phyloP scores from a whole-genome alignment of 345 rosid species.

The Murraya paniculata region DNA sequence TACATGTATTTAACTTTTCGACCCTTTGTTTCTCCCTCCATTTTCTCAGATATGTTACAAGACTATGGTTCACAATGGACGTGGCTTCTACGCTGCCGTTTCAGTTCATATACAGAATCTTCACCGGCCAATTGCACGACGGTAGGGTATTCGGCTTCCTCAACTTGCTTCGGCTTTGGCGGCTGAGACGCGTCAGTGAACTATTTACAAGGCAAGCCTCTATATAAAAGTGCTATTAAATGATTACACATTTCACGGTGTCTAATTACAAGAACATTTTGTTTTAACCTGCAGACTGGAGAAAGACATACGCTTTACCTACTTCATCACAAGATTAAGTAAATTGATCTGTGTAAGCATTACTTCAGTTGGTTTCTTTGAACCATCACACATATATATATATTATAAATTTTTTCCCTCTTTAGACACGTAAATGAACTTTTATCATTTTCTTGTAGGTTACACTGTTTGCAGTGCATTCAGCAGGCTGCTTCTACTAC shows the following conservation, averaged over 20 bases:
- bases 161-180: slow-evolving; percentile 90
- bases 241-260: too few relatives aligned
- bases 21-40: background rate
- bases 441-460: slow-evolving; percentile 45
- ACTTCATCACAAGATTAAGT: slow-evolving; percentile 57
- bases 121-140: slow-evolving; percentile 34
- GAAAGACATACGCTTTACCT: slow-evolving; percentile 76
- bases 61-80: slow-evolving; percentile 71
- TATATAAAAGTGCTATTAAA: too few relatives aligned
- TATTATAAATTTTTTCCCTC: background rate
- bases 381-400: too few relatives aligned
- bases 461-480: slow-evolving; percentile 70
- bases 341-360: slow-evolving; percentile 68
- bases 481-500: slow-evolving; percentile 79
- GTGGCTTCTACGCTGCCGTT: slow-evolving; percentile 86
- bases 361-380: background rate
- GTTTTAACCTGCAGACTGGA: slow-evolving; percentile 52
- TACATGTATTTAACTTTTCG: too few relatives aligned
- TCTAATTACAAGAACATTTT: too few relatives aligned
- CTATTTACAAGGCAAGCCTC: slow-evolving; percentile 64
- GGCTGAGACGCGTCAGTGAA: slow-evolving; percentile 72
- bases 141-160: slow-evolving; percentile 60
- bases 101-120: slow-evolving; percentile 42
- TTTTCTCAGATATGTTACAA: slow-evolving; percentile 52
- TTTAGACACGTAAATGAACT: too few relatives aligned